These are phyloP conservation scores for Scedosporium minutisporum DNA, from an alignment of 2,329 filamentous ascomycete species.

Conservation along the genomic window DNA sequence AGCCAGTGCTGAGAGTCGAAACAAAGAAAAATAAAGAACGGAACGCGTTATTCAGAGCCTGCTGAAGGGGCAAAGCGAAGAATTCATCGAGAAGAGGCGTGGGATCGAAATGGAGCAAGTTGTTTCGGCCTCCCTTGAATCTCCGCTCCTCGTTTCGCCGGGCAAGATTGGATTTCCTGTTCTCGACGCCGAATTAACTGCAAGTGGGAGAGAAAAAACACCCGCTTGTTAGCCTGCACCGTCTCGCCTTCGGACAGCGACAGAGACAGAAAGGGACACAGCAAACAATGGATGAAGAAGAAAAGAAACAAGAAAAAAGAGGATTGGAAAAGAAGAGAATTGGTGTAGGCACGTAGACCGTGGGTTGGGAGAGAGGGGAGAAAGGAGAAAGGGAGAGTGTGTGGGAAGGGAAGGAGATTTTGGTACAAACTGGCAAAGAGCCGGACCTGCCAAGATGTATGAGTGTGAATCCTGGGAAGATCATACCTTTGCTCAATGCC, in stretches of 20 bases:
- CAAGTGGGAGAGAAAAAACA: not conserved
- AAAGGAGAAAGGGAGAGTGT: conserved; percentile 10
- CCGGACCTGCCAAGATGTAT: conserved; percentile 13
- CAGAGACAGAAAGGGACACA: conserved; percentile 3
- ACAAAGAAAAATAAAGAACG: not conserved
- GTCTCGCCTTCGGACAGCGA: not conserved
- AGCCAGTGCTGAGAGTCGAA: conserved; percentile 2
- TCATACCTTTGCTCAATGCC: conserved; percentile 33
- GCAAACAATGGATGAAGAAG: conserved; percentile 8
- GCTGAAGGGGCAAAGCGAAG: conserved; percentile 33
- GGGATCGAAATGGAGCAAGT: conserved; percentile 9
- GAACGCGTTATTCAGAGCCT: conserved; percentile 38
- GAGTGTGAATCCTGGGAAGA: conserved; percentile 30
- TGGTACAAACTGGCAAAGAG: conserved; percentile 10
- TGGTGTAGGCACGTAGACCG: conserved; percentile 10
- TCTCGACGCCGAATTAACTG: conserved; percentile 3
- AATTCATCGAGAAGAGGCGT: conserved; percentile 7
- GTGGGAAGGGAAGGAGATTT: conserved; percentile 5
- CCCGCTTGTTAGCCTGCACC: conserved; percentile 2
- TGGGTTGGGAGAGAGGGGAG: conserved; percentile 12
- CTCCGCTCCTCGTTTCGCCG: not conserved
- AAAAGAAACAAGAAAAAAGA: conserved; percentile 9
- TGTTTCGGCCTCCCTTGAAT: not conserved
- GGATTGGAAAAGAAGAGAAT: conserved; percentile 7
- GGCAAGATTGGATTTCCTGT: not conserved